phyloP scores from a whole-genome alignment of 768 basidiomycete species.

The Amanita exitialis region DNA sequence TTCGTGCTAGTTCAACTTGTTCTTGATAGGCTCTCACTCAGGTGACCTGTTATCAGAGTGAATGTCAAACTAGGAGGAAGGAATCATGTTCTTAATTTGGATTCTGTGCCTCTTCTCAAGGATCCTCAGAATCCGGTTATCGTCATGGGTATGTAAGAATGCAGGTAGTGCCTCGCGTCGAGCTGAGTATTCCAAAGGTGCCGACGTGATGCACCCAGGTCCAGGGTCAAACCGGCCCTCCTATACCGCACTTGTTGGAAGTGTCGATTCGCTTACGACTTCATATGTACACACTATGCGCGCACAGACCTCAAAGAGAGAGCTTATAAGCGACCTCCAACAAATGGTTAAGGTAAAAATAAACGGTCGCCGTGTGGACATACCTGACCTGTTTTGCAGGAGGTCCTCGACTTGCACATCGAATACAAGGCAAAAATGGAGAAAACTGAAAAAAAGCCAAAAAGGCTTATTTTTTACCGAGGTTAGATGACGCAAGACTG shows the following conservation, averaged over 20 bases:
- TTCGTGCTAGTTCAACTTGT: conserved; percentile 20
- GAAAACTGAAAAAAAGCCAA: conserved; percentile 32
- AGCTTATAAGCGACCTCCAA: conserved; percentile 61
- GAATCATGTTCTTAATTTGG: conserved; percentile 60
- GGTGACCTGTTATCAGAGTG: conserved; percentile 31
- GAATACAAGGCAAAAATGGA: conserved; percentile 39
- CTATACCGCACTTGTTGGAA: conserved; percentile 67
- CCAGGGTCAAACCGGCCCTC: conserved; percentile 68
- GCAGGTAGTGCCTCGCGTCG: neutral
- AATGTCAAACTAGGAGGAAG: conserved; percentile 82
- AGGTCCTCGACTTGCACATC: conserved; percentile 43
- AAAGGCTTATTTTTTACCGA: conserved; percentile 63
- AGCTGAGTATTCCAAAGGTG: conserved; percentile 31
- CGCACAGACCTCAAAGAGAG: conserved; percentile 50
- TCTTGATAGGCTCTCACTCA: neutral
- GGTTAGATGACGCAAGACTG: conserved; percentile 26
- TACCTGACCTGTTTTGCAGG: conserved; percentile 22
- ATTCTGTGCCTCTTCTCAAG: conserved; percentile 41
- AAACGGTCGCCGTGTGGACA: no score
- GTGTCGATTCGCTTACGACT: conserved; percentile 57
- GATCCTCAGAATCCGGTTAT: conserved; percentile 67
- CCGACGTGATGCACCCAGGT: conserved; percentile 76
- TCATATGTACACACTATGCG: conserved; percentile 48
- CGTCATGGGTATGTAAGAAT: conserved; percentile 49
- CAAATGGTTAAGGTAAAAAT: conserved; percentile 45